Conservation (phyloP, 192 early-diverging fungal species). For the Phlyctochytrium planicorne region DNA sequence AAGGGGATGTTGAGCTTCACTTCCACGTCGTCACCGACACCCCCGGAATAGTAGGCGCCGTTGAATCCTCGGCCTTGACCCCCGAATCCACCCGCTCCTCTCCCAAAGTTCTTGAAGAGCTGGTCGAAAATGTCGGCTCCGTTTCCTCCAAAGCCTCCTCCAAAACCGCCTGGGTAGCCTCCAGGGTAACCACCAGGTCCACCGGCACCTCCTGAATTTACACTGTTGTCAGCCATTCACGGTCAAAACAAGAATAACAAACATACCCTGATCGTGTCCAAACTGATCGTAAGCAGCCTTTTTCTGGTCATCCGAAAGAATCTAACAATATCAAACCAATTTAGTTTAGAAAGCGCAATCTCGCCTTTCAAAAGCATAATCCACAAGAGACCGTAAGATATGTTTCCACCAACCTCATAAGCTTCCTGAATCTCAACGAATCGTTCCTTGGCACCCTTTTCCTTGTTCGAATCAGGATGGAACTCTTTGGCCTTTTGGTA, state of each 20-base stretch:
- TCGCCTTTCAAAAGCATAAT: no score
- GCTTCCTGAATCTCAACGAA: constrained; percentile 98
- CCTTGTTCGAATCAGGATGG: constrained; percentile 98
- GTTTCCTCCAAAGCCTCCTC: neutral
- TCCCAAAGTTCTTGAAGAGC: constrained; percentile 60
- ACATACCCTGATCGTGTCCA: constrained; percentile 55
- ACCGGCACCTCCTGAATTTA: constrained; percentile 18
- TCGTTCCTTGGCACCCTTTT: constrained; percentile 85
- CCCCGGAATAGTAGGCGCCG: constrained; percentile 19
- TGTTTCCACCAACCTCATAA: constrained; percentile 82
- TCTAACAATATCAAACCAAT: constrained; percentile 36
- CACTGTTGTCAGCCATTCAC: neutral
- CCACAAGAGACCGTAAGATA: no score
- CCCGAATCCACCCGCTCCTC: constrained; percentile 51
- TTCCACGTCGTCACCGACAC: constrained; percentile 66
- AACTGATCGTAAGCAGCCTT: constrained; percentile 89
- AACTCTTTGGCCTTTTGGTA: constrained; percentile 95
- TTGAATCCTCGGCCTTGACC: constrained; percentile 50
- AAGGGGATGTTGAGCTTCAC: constrained; percentile 69
- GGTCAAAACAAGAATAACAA: neutral
- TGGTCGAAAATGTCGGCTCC: constrained; percentile 60
- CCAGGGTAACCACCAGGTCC: constrained; percentile 36
- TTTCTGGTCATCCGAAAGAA: constrained; percentile 90
- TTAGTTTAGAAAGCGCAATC: no score
- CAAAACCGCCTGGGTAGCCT: constrained; percentile 23